Conservation (phyloP, 352 stramenopile genomes). For the Pythium aristosporum region DNA sequence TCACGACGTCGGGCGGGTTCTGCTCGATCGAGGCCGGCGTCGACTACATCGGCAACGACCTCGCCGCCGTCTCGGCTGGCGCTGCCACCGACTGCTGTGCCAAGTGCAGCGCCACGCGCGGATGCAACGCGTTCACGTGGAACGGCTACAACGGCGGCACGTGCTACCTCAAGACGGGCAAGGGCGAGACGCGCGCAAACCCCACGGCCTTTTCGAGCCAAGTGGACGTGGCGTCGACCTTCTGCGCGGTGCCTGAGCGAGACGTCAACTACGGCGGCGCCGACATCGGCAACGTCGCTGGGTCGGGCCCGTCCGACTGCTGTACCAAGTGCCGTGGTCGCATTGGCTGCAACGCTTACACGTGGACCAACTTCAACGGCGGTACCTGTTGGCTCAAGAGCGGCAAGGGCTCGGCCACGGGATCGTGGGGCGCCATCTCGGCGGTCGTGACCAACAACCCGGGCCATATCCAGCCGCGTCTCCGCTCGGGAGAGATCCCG, state of each 20-base stretch:
- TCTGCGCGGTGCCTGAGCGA: background rate
- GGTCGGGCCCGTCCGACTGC: conserved; percentile 3
- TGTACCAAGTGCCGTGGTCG: conserved; percentile 6
- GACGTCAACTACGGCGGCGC: background rate
- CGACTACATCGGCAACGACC: conserved; percentile 30
- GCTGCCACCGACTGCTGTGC: conserved; percentile 14
- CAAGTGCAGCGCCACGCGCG: conserved; percentile 5
- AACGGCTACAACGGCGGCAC: conserved; percentile 19
- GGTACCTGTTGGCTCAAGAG: conserved; percentile 28
- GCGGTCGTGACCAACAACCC: conserved; percentile 8
- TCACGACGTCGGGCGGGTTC: background rate
- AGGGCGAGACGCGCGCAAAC: conserved; percentile 5
- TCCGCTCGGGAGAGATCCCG: conserved; percentile 12
- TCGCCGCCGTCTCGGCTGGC: conserved; percentile 1
- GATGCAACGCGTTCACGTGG: conserved; percentile 27
- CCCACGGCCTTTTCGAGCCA: conserved; percentile 10
- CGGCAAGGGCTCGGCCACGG: background rate
- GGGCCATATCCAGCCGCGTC: conserved; percentile 17
- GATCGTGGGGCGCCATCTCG: conserved; percentile 12
- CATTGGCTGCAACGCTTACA: conserved; percentile 22
- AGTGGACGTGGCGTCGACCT: background rate
- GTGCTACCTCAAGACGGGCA: conserved; percentile 22
- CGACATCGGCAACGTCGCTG: conserved; percentile 22
- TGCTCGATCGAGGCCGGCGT: conserved; percentile 21
- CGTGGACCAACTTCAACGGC: conserved; percentile 22